Evolutionary conservation across 2,329 filamentous ascomycete species (phyloP).

Genomic region (Rhinocladiella mackenziei): DNA sequence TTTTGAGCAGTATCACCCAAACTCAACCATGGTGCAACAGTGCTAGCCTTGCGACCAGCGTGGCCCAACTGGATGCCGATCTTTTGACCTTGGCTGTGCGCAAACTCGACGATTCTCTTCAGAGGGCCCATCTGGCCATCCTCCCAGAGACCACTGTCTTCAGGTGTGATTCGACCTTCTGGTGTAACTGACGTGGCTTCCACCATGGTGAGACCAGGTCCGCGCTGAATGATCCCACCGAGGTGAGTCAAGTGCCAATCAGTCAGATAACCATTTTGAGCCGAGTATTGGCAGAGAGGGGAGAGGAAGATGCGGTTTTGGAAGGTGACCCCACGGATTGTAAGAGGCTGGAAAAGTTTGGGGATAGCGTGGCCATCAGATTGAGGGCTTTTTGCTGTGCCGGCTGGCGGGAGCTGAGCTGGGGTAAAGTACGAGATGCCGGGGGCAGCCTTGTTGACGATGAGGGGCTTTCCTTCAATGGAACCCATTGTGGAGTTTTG

Average conservation of each 20-base stretch:
- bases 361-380: constrained; percentile 50
- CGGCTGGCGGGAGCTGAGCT: constrained; percentile 44
- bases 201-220: constrained; percentile 68
- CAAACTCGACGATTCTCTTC: constrained; percentile 33
- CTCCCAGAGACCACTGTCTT: constrained; percentile 76
- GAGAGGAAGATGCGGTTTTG: constrained; percentile 64
- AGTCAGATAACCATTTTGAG: constrained; percentile 67
- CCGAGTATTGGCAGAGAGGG: constrained; percentile 64
- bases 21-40: constrained; percentile 60
- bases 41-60: constrained; percentile 66
- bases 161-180: constrained; percentile 76
- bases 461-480: constrained; percentile 28
- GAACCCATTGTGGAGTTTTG: constrained; percentile 23
- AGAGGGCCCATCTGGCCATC: constrained; percentile 67
- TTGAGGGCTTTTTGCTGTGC: constrained; percentile 44
- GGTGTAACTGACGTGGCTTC: constrained; percentile 74
- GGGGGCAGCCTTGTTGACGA: constrained; percentile 37
- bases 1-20: constrained; percentile 52
- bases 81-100: constrained; percentile 58
- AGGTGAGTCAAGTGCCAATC: constrained; percentile 80
- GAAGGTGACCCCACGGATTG: constrained; percentile 50
- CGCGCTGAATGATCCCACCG: constrained; percentile 71
- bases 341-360: constrained; percentile 45
- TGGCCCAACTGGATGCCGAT: constrained; percentile 74
- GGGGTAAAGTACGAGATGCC: constrained; percentile 50